Base-by-base conservation (phyloP, 257 asterid species). In the Plantago elongata region DNA sequence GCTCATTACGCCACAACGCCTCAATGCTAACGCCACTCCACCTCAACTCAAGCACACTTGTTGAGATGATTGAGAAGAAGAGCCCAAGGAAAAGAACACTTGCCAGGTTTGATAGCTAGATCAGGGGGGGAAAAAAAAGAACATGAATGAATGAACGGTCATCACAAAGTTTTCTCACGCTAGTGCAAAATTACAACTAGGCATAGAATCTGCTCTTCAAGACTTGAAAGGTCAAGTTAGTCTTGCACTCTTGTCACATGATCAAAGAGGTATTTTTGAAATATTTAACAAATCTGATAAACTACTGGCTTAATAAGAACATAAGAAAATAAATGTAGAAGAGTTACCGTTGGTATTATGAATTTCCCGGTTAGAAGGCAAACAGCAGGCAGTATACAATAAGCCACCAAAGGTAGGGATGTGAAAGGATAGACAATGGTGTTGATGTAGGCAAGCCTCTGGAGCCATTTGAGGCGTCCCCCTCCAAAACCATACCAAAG, bases 21-120 rank as follows among this genome's bases (percentile, higher is more conserved):
- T 92, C 99, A 45, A 92, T 81, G 83, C 97, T 81, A 22, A 92
- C 92, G 3, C 97, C 95, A 64, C 99, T 92, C 99, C 99, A 92
- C 68, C 93, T 67, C 59, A 92, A 78, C 84, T 92, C 99, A 13
- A 92, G 86, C 56, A 88, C 93, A 61, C 96, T 78, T 9, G 99
- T 89, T 2, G 67, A 44, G 3, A 92, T 92, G 75, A 92, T 89
- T 64, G 99, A 89, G 67, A 83, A 7, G 72, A 92, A 92, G 30
- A 92, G 96, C 60, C 97, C 89, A 1, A 92, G 88, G 57, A 92
- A 89, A 42, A 87, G 83, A 37, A 79, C 75, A 63, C 99, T 92
- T n/a, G 99, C 97, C 15, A 92, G 64, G 67, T 92, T 92, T 6
- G 99, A 89, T 34, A 89, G 81, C 98, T 92, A 57, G 15, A 57